These are phyloP conservation scores for Chaetomidium leptoderma DNA, from an alignment of 495 filamentous ascomycete genomes.

Conservation along the genomic window DNA sequence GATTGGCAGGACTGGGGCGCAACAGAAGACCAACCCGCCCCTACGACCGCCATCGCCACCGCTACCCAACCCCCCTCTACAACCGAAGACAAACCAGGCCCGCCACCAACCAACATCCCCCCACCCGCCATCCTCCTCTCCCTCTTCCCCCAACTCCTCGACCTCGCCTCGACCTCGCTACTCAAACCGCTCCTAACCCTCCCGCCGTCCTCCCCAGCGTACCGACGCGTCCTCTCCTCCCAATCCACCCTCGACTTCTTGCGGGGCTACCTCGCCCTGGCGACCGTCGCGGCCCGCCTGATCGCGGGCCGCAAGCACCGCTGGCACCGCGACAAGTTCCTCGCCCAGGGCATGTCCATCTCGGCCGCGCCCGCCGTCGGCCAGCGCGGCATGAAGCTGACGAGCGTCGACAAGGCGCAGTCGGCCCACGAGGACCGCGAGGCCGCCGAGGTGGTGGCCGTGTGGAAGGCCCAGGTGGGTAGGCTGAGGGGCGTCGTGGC, in stretches of 20 bases:
- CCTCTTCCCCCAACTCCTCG: constrained; percentile 63
- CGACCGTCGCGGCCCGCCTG: constrained; percentile 68
- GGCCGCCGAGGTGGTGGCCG: constrained; percentile 66
- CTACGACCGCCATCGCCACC: constrained; percentile 2
- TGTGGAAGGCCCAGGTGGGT: constrained; percentile 68
- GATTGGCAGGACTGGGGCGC: constrained; percentile 41
- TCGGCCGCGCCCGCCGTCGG: constrained; percentile 54
- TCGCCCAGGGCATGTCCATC: constrained; percentile 87
- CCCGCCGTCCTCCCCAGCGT: constrained; percentile 40
- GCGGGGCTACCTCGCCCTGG: constrained; percentile 50
- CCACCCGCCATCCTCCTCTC: constrained; percentile 79
- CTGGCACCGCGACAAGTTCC: constrained; percentile 81
- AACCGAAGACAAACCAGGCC: constrained; percentile 12
- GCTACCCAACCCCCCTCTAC: neutral
- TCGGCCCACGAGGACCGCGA: constrained; percentile 80
- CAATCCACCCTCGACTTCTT: constrained; percentile 52
- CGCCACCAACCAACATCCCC: constrained; percentile 81
- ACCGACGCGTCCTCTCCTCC: constrained; percentile 55
- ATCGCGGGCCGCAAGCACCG: constrained; percentile 80
- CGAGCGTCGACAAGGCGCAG: constrained; percentile 74
- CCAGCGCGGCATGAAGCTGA: constrained; percentile 83
- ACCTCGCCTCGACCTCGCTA: constrained; percentile 49
- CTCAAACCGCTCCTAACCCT: constrained; percentile 53
- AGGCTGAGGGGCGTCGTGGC: constrained; percentile 56
- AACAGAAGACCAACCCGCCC: constrained; percentile 11